A percentile compares a stretch with the other conserved stretches of the same genome.
These are phyloP conservation scores for Byssothecium circinans DNA, from an alignment of 2,329 filamentous ascomycete genomes.

Conservation along the genomic window DNA sequence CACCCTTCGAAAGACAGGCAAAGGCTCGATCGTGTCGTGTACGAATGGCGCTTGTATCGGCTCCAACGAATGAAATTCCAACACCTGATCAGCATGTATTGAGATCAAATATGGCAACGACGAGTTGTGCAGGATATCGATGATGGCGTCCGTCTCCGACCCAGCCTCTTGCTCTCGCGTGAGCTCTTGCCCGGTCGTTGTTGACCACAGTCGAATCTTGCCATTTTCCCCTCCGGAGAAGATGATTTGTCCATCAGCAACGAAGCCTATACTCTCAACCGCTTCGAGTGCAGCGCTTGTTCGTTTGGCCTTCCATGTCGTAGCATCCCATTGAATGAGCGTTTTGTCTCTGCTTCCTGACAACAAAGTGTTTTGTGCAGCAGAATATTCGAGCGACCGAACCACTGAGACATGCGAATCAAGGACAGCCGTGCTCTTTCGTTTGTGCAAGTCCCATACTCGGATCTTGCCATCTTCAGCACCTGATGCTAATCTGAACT, in stretches of 20 bases:
- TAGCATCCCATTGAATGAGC: constrained; percentile 85
- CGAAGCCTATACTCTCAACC: constrained; percentile 80
- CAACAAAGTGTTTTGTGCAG: constrained; percentile 72
- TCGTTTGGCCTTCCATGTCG: constrained; percentile 78
- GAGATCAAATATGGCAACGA: constrained; percentile 73
- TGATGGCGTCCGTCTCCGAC: constrained; percentile 66
- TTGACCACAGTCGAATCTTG: constrained; percentile 80
- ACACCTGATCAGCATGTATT: constrained; percentile 85
- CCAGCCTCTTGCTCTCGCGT: constrained; percentile 70
- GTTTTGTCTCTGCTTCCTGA: constrained; percentile 93
- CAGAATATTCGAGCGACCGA: constrained; percentile 80
- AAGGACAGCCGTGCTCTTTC: constrained; percentile 72
- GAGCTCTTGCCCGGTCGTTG: constrained; percentile 74
- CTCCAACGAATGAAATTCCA: constrained; percentile 69
- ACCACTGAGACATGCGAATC: constrained; percentile 96
- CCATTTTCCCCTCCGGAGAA: constrained; percentile 87
- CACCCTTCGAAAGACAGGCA: constrained; percentile 71
- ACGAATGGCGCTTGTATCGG: constrained; percentile 44
- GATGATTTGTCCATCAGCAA: constrained; percentile 69
- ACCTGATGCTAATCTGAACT: constrained; percentile 83
- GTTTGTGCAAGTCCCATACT: constrained; percentile 88
- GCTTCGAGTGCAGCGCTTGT: constrained; percentile 84
- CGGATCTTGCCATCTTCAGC: constrained; percentile 92
- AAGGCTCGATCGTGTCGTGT: constrained; percentile 56
- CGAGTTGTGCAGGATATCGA: constrained; percentile 68